Evolutionary conservation across 225 moss, liverwort and hornwort species (phyloP).

Genomic region (Marchantia paleacea): DNA sequence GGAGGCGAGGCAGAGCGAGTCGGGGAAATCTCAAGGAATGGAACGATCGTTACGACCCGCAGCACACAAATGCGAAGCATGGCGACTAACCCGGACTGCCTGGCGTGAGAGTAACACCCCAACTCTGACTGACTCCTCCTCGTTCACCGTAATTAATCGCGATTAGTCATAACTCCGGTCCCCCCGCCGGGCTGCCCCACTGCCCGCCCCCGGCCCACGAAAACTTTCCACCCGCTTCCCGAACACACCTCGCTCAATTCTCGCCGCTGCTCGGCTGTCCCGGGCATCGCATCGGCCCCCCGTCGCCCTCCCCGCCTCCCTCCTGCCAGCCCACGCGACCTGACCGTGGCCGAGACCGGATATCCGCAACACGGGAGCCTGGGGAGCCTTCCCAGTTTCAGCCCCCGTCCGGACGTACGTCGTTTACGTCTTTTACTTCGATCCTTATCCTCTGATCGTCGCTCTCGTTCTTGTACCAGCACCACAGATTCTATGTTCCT

Average conservation of each 20-base stretch:
- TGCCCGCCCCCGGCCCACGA: background rate
- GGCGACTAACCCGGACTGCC: conserved; percentile 10
- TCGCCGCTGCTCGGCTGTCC: conserved; percentile 5
- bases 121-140: background rate
- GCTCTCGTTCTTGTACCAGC: conserved; percentile 1
- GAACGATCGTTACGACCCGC: background rate
- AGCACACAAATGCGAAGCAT: conserved; percentile 16
- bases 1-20: background rate
- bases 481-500: conserved; percentile 12
- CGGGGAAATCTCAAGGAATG: conserved; percentile 12
- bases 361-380: background rate
- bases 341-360: background rate
- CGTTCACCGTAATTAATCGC: background rate
- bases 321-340: background rate
- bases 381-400: background rate
- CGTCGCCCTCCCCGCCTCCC: background rate
- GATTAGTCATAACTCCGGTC: background rate
- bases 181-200: background rate
- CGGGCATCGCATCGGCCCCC: background rate
- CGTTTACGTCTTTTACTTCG: background rate
- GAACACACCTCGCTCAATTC: background rate
- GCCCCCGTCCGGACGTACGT: background rate
- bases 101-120: background rate
- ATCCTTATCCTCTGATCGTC: conserved; percentile 9
- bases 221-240: conserved; percentile 1